Evolutionary conservation across 129 eudicot species (phyloP).

Genomic region (Pulicaria dysenterica): DNA sequence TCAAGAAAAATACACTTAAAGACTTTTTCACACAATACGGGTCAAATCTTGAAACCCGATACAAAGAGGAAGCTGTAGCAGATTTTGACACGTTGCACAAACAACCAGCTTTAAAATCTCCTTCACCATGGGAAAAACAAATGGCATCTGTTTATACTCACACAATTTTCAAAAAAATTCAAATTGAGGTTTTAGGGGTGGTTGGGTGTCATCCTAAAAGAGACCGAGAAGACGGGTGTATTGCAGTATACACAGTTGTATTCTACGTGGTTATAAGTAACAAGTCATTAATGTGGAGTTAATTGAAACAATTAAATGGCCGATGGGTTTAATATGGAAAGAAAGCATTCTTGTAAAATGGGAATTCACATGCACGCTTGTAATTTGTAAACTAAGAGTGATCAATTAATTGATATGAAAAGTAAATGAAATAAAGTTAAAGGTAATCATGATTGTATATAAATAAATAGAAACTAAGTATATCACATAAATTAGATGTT

Average conservation of each 20-base stretch:
- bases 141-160: constrained; percentile 40
- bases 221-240: constrained; percentile 28
- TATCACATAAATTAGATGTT: no score
- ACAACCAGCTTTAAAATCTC: constrained; percentile 46
- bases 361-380: no score
- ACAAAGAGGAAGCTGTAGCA: constrained; percentile 41
- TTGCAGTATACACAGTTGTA: constrained; percentile 20
- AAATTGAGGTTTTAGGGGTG: constrained; percentile 39
- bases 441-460: no score
- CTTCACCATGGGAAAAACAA: constrained; percentile 45
- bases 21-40: constrained; percentile 38
- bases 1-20: constrained; percentile 37
- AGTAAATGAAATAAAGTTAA: no score
- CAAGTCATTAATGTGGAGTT: no score
- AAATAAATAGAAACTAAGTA: no score
- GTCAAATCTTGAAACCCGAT: constrained; percentile 36
- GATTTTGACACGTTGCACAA: constrained; percentile 45
- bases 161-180: constrained; percentile 41
- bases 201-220: constrained; percentile 41
- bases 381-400: no score
- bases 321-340: no score
- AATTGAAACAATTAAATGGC: no score
- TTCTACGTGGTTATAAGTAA: no score
- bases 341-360: no score
- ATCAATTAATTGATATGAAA: no score